A percentile compares a stretch with the other conserved stretches of the same genome.
These are phyloP conservation scores for Bruguiera sexangula DNA, from an alignment of 345 rosid species.

Conservation along the genomic window DNA sequence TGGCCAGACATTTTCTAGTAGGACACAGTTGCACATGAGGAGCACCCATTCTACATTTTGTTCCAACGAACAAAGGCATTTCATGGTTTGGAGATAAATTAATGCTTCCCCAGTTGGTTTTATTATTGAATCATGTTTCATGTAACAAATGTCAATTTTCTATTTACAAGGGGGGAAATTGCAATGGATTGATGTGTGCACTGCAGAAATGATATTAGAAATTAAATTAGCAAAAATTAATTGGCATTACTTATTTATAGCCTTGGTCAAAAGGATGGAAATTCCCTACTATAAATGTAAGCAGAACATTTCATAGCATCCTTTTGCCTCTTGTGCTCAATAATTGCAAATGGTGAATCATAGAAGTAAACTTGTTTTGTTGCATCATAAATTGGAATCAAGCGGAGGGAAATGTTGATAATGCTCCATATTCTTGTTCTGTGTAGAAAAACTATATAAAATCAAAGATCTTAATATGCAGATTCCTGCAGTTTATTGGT, in stretches of 20 bases:
- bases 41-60: too few relatives aligned
- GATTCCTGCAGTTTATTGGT: slow-evolving; percentile 94
- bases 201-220: too few relatives aligned
- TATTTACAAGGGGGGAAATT: too few relatives aligned
- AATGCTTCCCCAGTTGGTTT: too few relatives aligned
- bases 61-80: too few relatives aligned
- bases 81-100: too few relatives aligned
- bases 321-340: not conserved
- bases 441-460: not conserved
- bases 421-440: not conserved
- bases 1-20: too few relatives aligned
- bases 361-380: not conserved
- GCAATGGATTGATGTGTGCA: too few relatives aligned
- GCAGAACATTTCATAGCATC: not conserved
- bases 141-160: too few relatives aligned
- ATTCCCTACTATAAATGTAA: not conserved
- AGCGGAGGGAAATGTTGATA: not conserved
- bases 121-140: not conserved
- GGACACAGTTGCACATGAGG: too few relatives aligned
- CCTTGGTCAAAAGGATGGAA: not conserved
- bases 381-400: not conserved
- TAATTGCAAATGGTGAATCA: not conserved
- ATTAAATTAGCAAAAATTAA: too few relatives aligned
- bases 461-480: slow-evolving; percentile 31
- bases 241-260: not conserved